Conservation (phyloP, 2,329 filamentous ascomycete species). For the Exophiala alcalophila region DNA sequence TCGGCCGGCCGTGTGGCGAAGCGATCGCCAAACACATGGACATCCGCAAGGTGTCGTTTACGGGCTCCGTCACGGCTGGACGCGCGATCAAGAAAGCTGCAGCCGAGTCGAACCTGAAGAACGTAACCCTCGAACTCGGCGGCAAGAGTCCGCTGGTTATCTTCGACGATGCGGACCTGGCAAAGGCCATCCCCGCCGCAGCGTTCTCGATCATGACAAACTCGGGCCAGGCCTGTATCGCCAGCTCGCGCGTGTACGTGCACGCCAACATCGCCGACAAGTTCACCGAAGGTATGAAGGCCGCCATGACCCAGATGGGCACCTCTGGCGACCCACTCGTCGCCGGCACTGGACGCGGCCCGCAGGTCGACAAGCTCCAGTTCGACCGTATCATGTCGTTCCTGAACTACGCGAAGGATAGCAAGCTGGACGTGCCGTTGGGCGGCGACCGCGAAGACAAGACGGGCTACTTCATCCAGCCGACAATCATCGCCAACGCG, state of each 20-base stretch:
- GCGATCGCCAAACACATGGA: slow-evolving; percentile 48
- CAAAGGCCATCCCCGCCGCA: slow-evolving; percentile 44
- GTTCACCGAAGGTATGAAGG: slow-evolving; percentile 49
- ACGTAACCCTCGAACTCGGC: slow-evolving; percentile 38
- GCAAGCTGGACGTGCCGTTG: slow-evolving; percentile 52
- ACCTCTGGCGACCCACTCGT: slow-evolving; percentile 37
- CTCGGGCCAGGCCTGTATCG: slow-evolving; percentile 56
- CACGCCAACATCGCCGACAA: slow-evolving; percentile 53
- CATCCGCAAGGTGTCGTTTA: slow-evolving; percentile 38
- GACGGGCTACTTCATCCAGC: slow-evolving; percentile 57
- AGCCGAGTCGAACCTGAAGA: slow-evolving; percentile 38
- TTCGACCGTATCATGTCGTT: slow-evolving; percentile 59
- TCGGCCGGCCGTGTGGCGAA: slow-evolving; percentile 57
- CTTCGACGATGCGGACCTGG: slow-evolving; percentile 38
- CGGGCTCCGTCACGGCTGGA: slow-evolving; percentile 34
- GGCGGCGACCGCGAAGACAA: slow-evolving; percentile 47
- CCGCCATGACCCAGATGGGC: slow-evolving; percentile 37
- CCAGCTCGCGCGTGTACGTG: slow-evolving; percentile 56
- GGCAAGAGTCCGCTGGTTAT: slow-evolving; percentile 39
- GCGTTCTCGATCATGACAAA: slow-evolving; percentile 58
- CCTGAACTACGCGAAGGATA: slow-evolving; percentile 54
- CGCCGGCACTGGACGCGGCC: slow-evolving; percentile 54
- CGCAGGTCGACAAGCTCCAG: slow-evolving; percentile 64
- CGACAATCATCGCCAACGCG: slow-evolving; percentile 59
- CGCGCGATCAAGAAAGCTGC: slow-evolving; percentile 35